phyloP scores from a whole-genome alignment of 2,329 filamentous ascomycete genomes.

The Neonectria hederae region DNA sequence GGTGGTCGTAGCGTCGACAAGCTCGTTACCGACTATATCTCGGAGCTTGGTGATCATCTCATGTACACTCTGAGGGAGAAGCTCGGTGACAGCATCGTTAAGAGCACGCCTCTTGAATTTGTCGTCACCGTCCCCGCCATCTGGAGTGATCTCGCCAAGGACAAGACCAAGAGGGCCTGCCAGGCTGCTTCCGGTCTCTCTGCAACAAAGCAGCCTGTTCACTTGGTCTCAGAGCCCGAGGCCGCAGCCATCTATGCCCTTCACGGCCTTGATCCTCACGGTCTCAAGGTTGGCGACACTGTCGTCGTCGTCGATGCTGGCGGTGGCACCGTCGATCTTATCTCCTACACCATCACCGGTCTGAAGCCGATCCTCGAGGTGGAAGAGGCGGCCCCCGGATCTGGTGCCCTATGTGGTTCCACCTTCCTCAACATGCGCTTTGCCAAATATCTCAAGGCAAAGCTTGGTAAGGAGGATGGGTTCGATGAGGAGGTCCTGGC shows the following conservation, averaged over 20 bases:
- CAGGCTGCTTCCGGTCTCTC: conserved; percentile 47
- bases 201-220: conserved; percentile 45
- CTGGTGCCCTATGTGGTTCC: conserved; percentile 58
- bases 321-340: conserved; percentile 61
- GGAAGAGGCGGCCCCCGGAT: conserved; percentile 55
- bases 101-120: conserved; percentile 56
- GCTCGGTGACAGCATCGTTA: conserved; percentile 53
- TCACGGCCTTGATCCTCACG: conserved; percentile 51
- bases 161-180: conserved; percentile 58
- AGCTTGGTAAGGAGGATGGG: conserved; percentile 50
- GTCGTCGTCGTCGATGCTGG: conserved; percentile 63
- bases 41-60: conserved; percentile 55
- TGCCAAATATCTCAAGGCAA: conserved; percentile 50
- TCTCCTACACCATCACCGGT: conserved; percentile 57
- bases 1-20: conserved; percentile 50
- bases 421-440: conserved; percentile 58
- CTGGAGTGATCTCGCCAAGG: conserved; percentile 63
- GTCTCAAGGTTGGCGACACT: conserved; percentile 54
- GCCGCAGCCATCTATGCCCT: conserved; percentile 59
- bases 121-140: conserved; percentile 65
- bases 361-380: conserved; percentile 56
- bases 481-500: conserved; percentile 53
- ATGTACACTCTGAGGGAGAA: conserved; percentile 53
- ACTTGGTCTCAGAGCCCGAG: conserved; percentile 59
- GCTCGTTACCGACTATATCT: conserved; percentile 59